Conservation (phyloP, 2,329 filamentous ascomycete genomes). For the Colletotrichum falcatum region DNA sequence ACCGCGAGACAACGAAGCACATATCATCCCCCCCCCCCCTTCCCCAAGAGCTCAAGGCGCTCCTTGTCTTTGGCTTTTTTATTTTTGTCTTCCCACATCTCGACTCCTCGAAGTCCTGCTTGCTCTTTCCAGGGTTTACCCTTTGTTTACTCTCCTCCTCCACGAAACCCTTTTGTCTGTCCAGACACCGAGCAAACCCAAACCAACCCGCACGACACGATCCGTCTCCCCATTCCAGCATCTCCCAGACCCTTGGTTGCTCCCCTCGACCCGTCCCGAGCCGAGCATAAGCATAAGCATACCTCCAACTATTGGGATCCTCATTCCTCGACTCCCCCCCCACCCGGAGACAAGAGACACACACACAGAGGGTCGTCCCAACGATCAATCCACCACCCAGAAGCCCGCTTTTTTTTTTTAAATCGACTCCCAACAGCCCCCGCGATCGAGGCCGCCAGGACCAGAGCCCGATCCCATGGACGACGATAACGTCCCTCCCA, state of each 20-base stretch:
- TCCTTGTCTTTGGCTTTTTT: constrained; percentile 1
- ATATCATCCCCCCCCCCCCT: constrained; percentile 7
- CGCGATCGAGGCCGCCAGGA: constrained; percentile 53
- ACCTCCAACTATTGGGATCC: constrained; percentile 14
- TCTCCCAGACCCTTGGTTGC: constrained; percentile 20
- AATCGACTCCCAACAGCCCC: constrained; percentile 49
- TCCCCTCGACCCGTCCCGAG: constrained; percentile 39
- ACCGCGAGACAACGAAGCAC: constrained; percentile 39
- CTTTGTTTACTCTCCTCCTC: background rate
- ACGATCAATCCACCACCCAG: background rate
- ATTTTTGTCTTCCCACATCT: background rate
- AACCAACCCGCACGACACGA: background rate
- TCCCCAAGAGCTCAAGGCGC: background rate
- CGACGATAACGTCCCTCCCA: constrained; percentile 40
- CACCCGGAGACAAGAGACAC: background rate
- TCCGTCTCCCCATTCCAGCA: background rate
- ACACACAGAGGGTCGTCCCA: background rate
- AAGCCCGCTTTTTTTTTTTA: constrained; percentile 39
- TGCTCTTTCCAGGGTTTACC: accelerated
- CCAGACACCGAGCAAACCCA: background rate
- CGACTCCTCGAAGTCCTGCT: background rate
- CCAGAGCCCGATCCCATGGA: constrained; percentile 30
- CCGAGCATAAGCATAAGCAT: constrained; percentile 32
- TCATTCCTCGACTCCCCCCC: constrained; percentile 1
- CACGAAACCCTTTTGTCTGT: background rate